Evolutionary conservation across 2,329 filamentous ascomycete species (phyloP).

Genomic region (Exophiala aquamarina): DNA sequence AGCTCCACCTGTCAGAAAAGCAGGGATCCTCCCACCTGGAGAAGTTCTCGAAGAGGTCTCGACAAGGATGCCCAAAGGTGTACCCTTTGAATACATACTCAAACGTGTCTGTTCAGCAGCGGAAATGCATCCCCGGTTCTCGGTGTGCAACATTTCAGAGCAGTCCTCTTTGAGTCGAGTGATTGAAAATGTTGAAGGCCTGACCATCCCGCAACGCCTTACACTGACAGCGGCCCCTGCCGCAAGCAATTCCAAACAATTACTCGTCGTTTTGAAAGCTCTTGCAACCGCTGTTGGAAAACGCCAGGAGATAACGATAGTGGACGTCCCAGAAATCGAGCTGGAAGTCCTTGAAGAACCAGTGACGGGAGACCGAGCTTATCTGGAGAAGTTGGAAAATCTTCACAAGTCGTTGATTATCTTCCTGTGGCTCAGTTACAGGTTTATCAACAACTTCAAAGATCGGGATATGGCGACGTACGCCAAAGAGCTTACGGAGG

Average conservation of each 20-base stretch:
- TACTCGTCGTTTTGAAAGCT: constrained; percentile 54
- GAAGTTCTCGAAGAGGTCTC: constrained; percentile 73
- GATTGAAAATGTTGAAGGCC: constrained; percentile 67
- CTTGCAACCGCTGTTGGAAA: constrained; percentile 70
- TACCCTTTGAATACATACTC: constrained; percentile 81
- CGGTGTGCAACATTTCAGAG: constrained; percentile 65
- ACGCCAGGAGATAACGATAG: constrained; percentile 64
- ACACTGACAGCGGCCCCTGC: constrained; percentile 70
- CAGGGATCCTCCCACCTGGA: constrained; percentile 73
- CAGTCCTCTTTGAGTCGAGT: constrained; percentile 68
- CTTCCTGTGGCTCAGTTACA: constrained; percentile 92
- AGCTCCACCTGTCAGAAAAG: constrained; percentile 65
- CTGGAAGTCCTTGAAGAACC: constrained; percentile 69
- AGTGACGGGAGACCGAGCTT: constrained; percentile 48
- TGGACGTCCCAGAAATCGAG: constrained; percentile 69
- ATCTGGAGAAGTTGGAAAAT: constrained; percentile 69
- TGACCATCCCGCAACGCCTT: constrained; percentile 73
- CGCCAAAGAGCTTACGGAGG: constrained; percentile 74
- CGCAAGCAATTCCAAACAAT: constrained; percentile 19
- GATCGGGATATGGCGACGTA: constrained; percentile 75
- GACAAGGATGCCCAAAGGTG: constrained; percentile 75
- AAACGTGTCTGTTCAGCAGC: constrained; percentile 71
- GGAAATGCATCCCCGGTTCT: constrained; percentile 64
- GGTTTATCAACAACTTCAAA: constrained; percentile 77
- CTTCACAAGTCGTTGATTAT: constrained; percentile 80